A percentile compares a stretch with the other conserved stretches of the same genome.
Conservation (phyloP, 768 basidiomycete genomes). For the Boletus vermiculosoides region DNA sequence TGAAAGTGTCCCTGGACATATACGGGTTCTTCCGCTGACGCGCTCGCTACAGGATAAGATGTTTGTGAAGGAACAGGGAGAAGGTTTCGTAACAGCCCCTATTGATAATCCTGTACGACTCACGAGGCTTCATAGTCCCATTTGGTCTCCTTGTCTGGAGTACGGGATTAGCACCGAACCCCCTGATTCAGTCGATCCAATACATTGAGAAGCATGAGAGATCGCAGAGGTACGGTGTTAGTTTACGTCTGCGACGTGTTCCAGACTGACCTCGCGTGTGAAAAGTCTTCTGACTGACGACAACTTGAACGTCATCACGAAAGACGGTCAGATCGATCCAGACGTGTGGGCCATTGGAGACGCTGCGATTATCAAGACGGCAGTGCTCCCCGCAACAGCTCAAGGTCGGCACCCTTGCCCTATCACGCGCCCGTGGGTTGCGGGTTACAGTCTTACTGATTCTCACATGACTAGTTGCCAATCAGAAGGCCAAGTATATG, state of each 20-base stretch:
- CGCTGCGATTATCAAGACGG: constrained; percentile 56
- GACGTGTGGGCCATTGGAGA: constrained; percentile 87
- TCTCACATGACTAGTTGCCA: constrained; percentile 51
- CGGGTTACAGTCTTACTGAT: constrained; percentile 18
- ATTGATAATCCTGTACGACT: constrained; percentile 1
- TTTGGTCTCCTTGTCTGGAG: constrained; percentile 88
- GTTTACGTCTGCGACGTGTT: constrained; percentile 32
- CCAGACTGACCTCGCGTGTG: constrained; percentile 9
- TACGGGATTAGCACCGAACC: constrained; percentile 82
- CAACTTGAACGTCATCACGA: constrained; percentile 58
- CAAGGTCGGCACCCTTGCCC: constrained; percentile 51
- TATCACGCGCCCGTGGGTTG: constrained; percentile 17
- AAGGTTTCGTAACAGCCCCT: constrained; percentile 43
- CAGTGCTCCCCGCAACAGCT: constrained; percentile 76
- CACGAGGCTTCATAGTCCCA: constrained; percentile 47
- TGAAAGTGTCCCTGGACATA: constrained; percentile 25
- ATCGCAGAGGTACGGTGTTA: constrained; percentile 44
- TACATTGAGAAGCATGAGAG: constrained; percentile 61
- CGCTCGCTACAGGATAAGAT: constrained; percentile 50
- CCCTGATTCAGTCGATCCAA: constrained; percentile 60
- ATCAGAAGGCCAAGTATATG: constrained; percentile 72
- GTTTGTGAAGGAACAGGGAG: constrained; percentile 68
- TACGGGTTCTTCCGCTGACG: constrained; percentile 10
- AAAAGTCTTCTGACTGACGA: constrained; percentile 50
- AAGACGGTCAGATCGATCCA: constrained; percentile 51